Base-by-base conservation (phyloP, 1,284 basidiomycete species). In the Melanopsichium pennsylvanicum region DNA sequence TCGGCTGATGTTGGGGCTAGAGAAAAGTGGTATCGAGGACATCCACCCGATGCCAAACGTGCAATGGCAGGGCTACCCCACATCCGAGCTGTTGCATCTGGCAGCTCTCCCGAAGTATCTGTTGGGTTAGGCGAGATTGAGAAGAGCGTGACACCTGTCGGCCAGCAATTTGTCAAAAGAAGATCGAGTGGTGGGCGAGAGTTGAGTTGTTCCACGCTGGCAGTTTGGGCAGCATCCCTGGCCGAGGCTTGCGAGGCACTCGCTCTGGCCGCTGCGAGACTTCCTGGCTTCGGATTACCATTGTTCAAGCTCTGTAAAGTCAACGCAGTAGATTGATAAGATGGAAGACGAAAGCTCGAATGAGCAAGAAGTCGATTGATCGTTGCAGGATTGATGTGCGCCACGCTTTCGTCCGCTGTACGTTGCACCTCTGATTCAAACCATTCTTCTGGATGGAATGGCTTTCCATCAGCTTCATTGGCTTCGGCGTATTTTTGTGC, bases 1-100 rank as follows among this genome's bases (percentile, higher is more conserved):
- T 41, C 29, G 7, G 42, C 7, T 1, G 35, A 1, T 0, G 51
- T 43, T 1, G 75, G 78, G 4, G 69, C 72, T 27, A 70, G 58
- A 0, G 78, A 37, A 37, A 81, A 79, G 52, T 67, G 62, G 63
- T 81, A 81, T 0, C 79, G 63, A 0, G 79, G 73, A 15, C 66
- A 60, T 2, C 41, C 59, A 23, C 49, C 48, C 3, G 59, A 35
- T 15, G 60, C 62, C 9, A 81, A 39, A 10, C 63, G 47, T 1
- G 76, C 63, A 19, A 78, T 38, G 0, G 68, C 51, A 4, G 70
- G 68, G 2, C 57, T 60, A n/a, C 79, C 78, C 79, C 75, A 78
- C 23, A 48, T 55, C 3, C 66, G 39, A 9, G 72, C 57, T 2
- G 62, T 60, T 2, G 59, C 42, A 15, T 76, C 60, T 0, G 74